phyloP scores from a whole-genome alignment of 495 filamentous ascomycete species.

The Apodospora peruviana region DNA sequence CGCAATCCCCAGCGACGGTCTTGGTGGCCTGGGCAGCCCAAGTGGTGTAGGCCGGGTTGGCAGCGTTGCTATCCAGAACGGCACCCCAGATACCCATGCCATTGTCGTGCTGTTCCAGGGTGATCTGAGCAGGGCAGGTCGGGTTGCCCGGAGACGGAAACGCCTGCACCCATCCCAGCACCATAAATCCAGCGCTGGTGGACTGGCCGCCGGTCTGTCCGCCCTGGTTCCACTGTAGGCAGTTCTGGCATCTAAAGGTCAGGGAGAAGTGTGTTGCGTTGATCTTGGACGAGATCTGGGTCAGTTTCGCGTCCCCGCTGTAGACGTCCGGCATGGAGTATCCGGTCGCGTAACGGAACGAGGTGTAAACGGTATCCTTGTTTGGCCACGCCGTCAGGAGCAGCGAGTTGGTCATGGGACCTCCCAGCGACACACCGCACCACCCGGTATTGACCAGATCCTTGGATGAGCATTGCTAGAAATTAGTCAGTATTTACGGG shows the following conservation, averaged over 20 bases:
- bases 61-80: constrained; percentile 32
- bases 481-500: constrained; percentile 6
- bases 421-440: constrained; percentile 51
- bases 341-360: constrained; percentile 49
- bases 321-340: constrained; percentile 56
- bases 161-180: constrained; percentile 31
- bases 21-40: constrained; percentile 46
- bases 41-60: constrained; percentile 44
- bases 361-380: constrained; percentile 43
- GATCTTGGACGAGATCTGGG: constrained; percentile 49
- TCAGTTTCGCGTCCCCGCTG: constrained; percentile 50
- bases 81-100: constrained; percentile 40
- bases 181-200: constrained; percentile 17
- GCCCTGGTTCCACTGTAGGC: constrained; percentile 45
- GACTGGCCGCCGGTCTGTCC: constrained; percentile 15
- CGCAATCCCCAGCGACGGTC: constrained; percentile 32
- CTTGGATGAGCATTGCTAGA: constrained; percentile 24
- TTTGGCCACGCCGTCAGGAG: constrained; percentile 54
- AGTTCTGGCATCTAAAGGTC: constrained; percentile 59
- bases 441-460: constrained; percentile 37
- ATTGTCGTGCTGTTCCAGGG: constrained; percentile 29
- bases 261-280: constrained; percentile 51
- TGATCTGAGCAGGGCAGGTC: constrained; percentile 28
- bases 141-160: constrained; percentile 26
- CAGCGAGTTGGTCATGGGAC: constrained; percentile 54